phyloP scores from a whole-genome alignment of 108 stramenopile species.

The Epithemia pelagica region DNA sequence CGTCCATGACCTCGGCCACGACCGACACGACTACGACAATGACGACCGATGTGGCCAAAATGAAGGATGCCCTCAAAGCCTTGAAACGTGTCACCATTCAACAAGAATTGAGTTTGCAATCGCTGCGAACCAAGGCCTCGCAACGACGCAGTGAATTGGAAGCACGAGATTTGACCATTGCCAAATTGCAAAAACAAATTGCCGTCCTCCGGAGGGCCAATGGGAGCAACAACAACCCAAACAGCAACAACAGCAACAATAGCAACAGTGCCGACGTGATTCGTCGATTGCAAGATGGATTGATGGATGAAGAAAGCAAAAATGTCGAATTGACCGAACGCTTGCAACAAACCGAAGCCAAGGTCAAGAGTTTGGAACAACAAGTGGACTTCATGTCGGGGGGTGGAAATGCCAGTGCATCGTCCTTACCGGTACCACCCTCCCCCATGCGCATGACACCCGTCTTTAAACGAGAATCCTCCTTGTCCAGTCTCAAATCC shows the following conservation, averaged over 20 bases:
- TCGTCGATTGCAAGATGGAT: constrained; percentile 3
- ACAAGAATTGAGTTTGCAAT: constrained; percentile 26
- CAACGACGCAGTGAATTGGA: constrained; percentile 23
- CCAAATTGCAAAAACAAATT: constrained; percentile 14
- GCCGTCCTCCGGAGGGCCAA: constrained; percentile 2
- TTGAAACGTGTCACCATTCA: constrained; percentile 32
- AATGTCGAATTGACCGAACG: constrained; percentile 14
- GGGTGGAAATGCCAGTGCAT: not conserved
- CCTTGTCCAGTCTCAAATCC: not conserved
- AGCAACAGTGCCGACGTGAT: constrained; percentile 4
- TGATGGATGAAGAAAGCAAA: constrained; percentile 15
- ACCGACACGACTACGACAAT: not conserved
- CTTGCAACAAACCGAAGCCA: constrained; percentile 4
- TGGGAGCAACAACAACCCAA: constrained; percentile 6
- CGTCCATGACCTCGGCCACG: no score
- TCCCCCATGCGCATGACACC: constrained; percentile 8
- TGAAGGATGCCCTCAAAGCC: constrained; percentile 26
- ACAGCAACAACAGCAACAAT: not conserved
- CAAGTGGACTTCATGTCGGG: not conserved
- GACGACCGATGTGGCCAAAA: constrained; percentile 8
- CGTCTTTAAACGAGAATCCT: constrained; percentile 7
- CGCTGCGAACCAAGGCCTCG: constrained; percentile 22
- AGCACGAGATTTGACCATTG: constrained; percentile 14
- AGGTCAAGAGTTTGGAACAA: not conserved
- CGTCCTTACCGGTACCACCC: not conserved